These are phyloP conservation scores for Eucalyptus marginata DNA, from an alignment of 345 rosid genomes.

Conservation along the genomic window DNA sequence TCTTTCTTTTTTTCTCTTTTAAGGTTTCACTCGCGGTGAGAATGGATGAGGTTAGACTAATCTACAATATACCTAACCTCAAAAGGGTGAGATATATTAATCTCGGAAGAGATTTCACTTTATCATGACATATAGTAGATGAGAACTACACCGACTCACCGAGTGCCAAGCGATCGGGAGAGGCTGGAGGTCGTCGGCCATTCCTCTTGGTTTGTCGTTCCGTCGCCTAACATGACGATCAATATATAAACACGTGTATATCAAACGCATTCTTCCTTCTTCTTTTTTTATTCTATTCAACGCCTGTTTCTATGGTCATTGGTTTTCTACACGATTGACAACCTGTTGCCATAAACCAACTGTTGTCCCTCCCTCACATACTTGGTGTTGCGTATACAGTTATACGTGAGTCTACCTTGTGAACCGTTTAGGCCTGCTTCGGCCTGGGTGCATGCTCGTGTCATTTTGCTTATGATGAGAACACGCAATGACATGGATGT, in stretches of 20 bases:
- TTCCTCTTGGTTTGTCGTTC: neutral
- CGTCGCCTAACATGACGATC: neutral
- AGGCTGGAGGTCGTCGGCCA: neutral
- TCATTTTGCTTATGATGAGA: no score
- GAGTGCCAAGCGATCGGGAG: neutral
- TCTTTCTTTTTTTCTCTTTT: no score
- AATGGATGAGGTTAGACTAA: neutral
- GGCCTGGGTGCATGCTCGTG: no score
- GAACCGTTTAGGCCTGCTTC: no score
- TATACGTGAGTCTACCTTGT: no score
- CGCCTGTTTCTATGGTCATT: neutral
- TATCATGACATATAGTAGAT: neutral
- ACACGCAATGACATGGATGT: no score
- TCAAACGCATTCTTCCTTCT: neutral
- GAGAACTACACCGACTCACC: neutral
- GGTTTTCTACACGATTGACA: no score
- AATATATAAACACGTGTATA: neutral
- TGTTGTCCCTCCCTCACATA: no score
- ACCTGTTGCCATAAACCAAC: no score
- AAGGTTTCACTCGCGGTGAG: neutral
- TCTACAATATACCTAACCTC: neutral
- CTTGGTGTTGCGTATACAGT: no score
- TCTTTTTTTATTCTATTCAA: neutral
- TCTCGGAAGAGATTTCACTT: neutral
- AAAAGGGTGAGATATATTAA: rapidly evolving